Percentiles rank a stretch among this genome's conserved stretches.
These are phyloP conservation scores for Claviceps sp. DNA, from an alignment of 2,329 filamentous ascomycete species.

Conservation along the genomic window DNA sequence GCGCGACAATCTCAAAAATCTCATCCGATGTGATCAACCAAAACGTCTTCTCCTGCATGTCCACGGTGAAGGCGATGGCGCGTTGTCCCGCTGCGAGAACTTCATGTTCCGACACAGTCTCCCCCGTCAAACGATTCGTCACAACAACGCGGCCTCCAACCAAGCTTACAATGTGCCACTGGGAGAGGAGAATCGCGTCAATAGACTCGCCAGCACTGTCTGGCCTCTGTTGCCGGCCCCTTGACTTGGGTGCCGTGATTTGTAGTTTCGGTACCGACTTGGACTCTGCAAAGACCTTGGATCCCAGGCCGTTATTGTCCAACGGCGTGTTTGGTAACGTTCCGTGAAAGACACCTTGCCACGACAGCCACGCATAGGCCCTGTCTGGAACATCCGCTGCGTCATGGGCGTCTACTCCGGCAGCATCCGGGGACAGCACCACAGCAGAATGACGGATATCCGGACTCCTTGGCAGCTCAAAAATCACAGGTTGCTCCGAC, in stretches of 20 bases:
- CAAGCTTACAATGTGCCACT: conserved; percentile 83
- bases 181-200: conserved; percentile 70
- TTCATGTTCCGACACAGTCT: conserved; percentile 74
- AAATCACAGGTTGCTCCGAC: conserved; percentile 61
- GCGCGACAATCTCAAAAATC: conserved; percentile 86
- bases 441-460: conserved; percentile 49
- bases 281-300: conserved; percentile 63
- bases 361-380: conserved; percentile 80
- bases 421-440: conserved; percentile 61
- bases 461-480: conserved; percentile 52
- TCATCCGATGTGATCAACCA: conserved; percentile 89
- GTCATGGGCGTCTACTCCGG: conserved; percentile 36
- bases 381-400: conserved; percentile 55
- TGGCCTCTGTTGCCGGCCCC: conserved; percentile 49
- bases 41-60: conserved; percentile 90
- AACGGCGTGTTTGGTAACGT: conserved; percentile 51
- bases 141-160: conserved; percentile 74
- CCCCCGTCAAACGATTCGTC: conserved; percentile 75
- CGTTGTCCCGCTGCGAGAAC: conserved; percentile 70
- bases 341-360: conserved; percentile 81
- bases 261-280: conserved; percentile 64
- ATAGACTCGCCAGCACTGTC: conserved; percentile 51
- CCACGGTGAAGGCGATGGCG: conserved; percentile 72
- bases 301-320: conserved; percentile 49
- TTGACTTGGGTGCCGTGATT: conserved; percentile 53